Percentiles rank a stretch among this genome's conserved stretches.
These are phyloP conservation scores for Metschnikowia sp. DNA, from an alignment of 805 yeast species.

Conservation along the genomic window DNA sequence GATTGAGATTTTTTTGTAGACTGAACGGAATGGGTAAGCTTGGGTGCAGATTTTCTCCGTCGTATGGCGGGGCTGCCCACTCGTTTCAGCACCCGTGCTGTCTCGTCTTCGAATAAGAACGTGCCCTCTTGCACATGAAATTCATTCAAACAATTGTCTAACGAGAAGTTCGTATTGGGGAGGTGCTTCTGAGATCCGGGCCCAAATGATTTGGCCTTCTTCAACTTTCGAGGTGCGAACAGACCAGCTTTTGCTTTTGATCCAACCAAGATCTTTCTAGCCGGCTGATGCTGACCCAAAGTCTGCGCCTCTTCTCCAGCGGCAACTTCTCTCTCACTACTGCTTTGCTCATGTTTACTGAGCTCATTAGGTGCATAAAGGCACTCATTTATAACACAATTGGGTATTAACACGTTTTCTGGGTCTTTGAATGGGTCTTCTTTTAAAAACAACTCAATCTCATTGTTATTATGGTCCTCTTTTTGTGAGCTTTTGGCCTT, in stretches of 20 bases:
- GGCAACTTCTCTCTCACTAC: too few relatives aligned
- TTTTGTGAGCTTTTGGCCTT: neutral
- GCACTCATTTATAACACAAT: too few relatives aligned
- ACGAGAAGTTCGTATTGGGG: conserved; percentile 11
- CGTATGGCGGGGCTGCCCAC: conserved; percentile 4
- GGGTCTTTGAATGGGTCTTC: neutral
- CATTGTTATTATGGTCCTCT: neutral
- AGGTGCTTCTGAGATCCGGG: conserved; percentile 1
- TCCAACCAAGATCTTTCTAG: neutral
- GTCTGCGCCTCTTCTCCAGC: too few relatives aligned
- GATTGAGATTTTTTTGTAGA: conserved; percentile 11
- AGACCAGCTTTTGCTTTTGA: neutral
- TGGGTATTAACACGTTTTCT: neutral
- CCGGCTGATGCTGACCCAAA: neutral
- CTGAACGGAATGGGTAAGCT: conserved; percentile 3
- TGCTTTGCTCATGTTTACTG: too few relatives aligned
- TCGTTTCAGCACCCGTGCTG: conserved; percentile 13
- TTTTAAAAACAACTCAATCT: conserved; percentile 1
- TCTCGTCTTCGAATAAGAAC: conserved; percentile 17
- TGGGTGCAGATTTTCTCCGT: conserved; percentile 10
- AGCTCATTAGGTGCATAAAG: too few relatives aligned
- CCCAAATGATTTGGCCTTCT: conserved; percentile 11
- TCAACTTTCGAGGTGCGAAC: neutral
- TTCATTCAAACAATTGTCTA: conserved; percentile 17
- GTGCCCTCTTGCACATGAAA: conserved; percentile 14